Percentiles rank a stretch among this genome's conserved stretches.
Conservation (phyloP, 2,329 filamentous ascomycete genomes). For the Helminthosporium solani region DNA sequence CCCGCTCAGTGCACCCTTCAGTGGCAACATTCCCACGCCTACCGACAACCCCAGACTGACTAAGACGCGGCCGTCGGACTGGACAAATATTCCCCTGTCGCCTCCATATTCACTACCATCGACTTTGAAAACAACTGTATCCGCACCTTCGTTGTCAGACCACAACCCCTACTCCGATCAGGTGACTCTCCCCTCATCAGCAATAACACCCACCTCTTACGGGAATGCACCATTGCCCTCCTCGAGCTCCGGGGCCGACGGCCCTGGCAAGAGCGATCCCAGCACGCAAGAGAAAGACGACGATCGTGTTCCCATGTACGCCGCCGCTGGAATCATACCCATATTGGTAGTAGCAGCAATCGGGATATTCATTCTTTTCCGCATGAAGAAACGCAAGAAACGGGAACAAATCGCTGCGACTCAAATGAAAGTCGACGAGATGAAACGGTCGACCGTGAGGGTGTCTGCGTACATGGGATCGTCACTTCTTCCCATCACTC, state of each 20-base stretch:
- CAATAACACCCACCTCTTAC: not conserved
- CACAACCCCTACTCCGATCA: not conserved
- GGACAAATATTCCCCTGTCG: not conserved
- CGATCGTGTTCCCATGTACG: constrained; percentile 18
- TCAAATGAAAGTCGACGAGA: constrained; percentile 20
- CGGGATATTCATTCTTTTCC: constrained; percentile 25
- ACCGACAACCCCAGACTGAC: not conserved
- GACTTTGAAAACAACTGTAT: not conserved
- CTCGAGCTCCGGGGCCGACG: not conserved
- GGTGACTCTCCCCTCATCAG: too few relatives aligned
- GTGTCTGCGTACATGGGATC: constrained; percentile 23
- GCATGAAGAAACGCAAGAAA: constrained; percentile 33
- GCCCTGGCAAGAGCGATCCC: not conserved
- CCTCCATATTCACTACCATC: not conserved
- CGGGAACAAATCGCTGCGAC: constrained; percentile 14
- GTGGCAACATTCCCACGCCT: not conserved
- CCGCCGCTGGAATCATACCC: constrained; percentile 26
- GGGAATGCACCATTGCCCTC: not conserved
- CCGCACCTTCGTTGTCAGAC: too few relatives aligned
- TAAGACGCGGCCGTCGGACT: too few relatives aligned
- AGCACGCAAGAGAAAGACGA: not conserved
- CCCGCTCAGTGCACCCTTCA: not conserved
- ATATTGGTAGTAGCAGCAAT: constrained; percentile 28
- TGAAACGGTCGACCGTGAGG: constrained; percentile 23
- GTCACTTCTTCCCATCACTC: constrained; percentile 6